Base-by-base conservation (phyloP, 2,329 filamentous ascomycete genomes). In the Cephalotrichum gorgonifer region DNA sequence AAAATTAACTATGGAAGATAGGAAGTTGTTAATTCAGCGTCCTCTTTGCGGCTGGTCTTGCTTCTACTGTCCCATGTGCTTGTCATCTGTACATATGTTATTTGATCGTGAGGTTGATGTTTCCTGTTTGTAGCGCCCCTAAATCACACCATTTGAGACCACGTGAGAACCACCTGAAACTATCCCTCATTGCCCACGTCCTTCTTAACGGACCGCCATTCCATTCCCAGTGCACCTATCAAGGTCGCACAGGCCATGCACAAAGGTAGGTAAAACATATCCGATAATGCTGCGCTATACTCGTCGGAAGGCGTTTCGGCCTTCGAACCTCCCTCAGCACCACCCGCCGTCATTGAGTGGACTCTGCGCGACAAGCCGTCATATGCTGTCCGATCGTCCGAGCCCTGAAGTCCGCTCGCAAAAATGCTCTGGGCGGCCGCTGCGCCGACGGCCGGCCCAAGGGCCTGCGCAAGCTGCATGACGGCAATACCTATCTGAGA, bases 391-490 rank as follows among this genome's bases (percentile, higher is more conserved):
- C 28, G 8, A 42, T 20, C 39, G 39, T 15, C 39, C 15, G 22
- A 20, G 5, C 39, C 39, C 39, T 22, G 39, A 23, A 54, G 30
- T 26, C 52, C 44, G 3, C 50, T 54, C 1, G 44, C 46, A 6
- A 54, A 53, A 5, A 54, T 26, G 1, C 47, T 51, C 7, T 54
- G 50, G 1, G 48, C 50, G 3, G 52, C 51, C 2, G 50, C 50
- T 15, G 51, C 49, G 22, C 52, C 47, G 5, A 54, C 47, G 15
- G 51, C 48, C 4, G 50, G 50, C 2, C 52, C 52, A 11, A 53
- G 42, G 4, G 51, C 44, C 15, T 54, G 52, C 15, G 48, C 27
- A 12, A 54, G 50, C 44, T 52, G 47, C 1, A 52, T 35, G 27
- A 54, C 47, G 1, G 51, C 52, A 6, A 45, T 49, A 3, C 52